Evolutionary conservation across 768 basidiomycete species (phyloP).

Genomic region (Postia placenta): DNA sequence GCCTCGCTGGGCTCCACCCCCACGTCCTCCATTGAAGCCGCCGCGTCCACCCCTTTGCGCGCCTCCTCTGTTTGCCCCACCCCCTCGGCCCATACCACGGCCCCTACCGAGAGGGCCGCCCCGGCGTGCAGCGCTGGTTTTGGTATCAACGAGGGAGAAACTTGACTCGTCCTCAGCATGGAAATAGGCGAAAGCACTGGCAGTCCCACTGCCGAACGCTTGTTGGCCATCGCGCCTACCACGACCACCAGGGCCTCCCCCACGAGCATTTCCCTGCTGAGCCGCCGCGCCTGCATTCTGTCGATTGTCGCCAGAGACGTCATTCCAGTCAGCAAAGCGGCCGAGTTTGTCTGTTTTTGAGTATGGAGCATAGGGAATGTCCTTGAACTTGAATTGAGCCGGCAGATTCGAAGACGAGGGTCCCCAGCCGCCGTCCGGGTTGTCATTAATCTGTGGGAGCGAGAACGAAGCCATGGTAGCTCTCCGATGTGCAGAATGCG

Average conservation of each 20-base stretch:
- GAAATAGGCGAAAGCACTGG: conserved; percentile 93
- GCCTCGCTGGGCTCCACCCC: conserved; percentile 39
- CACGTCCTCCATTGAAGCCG: conserved; percentile 35
- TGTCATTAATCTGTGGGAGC: conserved; percentile 84
- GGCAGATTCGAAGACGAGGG: conserved; percentile 80
- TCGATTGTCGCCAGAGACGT: conserved; percentile 58
- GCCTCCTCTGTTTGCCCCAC: conserved; percentile 32
- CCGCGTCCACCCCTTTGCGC: conserved; percentile 37
- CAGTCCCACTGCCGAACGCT: conserved; percentile 85
- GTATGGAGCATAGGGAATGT: conserved; percentile 97
- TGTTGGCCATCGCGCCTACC: conserved; percentile 73
- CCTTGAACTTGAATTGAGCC: conserved; percentile 93
- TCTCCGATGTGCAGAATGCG: background rate
- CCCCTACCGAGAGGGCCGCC: conserved; percentile 61
- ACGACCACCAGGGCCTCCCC: conserved; percentile 39
- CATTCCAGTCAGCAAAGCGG: conserved; percentile 97
- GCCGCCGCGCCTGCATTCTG: conserved; percentile 43
- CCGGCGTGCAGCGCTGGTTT: conserved; percentile 61
- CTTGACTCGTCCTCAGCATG: conserved; percentile 97
- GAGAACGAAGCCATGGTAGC: conserved; percentile 69
- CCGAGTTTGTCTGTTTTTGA: conserved; percentile 98
- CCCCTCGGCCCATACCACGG: conserved; percentile 31
- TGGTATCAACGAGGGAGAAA: conserved; percentile 95
- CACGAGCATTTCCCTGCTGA: conserved; percentile 43
- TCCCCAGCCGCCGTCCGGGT: conserved; percentile 92